Conservation (phyloP, 805 yeast genomes). For the Candida cerambycidarum region DNA sequence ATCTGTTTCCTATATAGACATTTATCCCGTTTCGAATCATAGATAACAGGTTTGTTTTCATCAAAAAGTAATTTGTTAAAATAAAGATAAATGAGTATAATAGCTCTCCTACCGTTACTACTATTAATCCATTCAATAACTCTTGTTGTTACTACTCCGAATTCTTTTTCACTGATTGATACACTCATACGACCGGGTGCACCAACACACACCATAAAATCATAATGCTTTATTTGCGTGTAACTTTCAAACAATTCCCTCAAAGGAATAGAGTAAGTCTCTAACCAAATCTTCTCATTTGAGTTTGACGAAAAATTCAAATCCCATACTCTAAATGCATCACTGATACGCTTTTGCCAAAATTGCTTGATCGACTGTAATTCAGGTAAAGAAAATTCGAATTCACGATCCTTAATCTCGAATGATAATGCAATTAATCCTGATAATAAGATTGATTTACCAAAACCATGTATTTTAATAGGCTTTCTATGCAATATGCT, state of each 20-base stretch:
- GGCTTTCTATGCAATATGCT: conserved; percentile 20
- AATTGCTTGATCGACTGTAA: conserved; percentile 15
- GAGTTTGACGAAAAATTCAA: conserved; percentile 13
- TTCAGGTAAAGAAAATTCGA: conserved; percentile 22
- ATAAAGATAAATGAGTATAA: conserved; percentile 33
- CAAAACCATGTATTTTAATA: conserved; percentile 20
- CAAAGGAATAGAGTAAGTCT: conserved; percentile 16
- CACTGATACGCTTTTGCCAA: conserved; percentile 14
- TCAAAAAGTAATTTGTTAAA: conserved; percentile 11
- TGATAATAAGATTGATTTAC: conserved; percentile 18
- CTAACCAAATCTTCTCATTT: conserved; percentile 20
- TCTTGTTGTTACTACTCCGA: conserved; percentile 46
- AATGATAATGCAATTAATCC: conserved; percentile 19
- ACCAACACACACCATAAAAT: conserved; percentile 28
- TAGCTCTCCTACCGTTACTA: conserved; percentile 47
- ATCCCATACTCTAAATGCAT: conserved; percentile 16
- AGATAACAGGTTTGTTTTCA: neutral
- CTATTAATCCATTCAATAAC: conserved; percentile 53
- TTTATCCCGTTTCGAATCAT: conserved; percentile 13
- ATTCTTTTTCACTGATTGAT: conserved; percentile 29
- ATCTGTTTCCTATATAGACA: conserved; percentile 16
- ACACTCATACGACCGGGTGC: conserved; percentile 47
- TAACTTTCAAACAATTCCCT: conserved; percentile 23
- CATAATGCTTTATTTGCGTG: conserved; percentile 25
- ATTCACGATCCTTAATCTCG: conserved; percentile 19